Evolutionary conservation across 495 filamentous ascomycete genomes (phyloP).

Genomic region (Thozetella sp.): DNA sequence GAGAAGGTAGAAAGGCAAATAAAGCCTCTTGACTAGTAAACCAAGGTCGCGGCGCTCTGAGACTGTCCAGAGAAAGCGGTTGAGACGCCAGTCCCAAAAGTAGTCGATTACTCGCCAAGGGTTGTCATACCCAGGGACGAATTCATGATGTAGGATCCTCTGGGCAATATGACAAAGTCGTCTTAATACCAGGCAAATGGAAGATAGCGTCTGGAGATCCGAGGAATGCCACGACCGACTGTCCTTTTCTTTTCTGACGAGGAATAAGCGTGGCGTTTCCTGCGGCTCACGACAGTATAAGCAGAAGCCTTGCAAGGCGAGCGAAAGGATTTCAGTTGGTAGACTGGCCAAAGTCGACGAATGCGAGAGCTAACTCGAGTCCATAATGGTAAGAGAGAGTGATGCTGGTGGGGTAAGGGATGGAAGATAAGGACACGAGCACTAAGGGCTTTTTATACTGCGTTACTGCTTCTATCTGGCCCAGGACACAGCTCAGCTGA

Average conservation of each 20-base stretch:
- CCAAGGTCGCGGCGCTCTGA: too few relatives aligned
- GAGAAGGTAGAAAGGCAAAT: too few relatives aligned
- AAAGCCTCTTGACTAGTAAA: too few relatives aligned
- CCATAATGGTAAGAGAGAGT: too few relatives aligned
- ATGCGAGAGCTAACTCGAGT: too few relatives aligned
- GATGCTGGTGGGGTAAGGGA: too few relatives aligned
- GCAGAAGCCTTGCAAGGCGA: constrained; percentile 17
- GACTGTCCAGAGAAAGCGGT: constrained; percentile 11
- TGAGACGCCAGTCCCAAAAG: constrained; percentile 10
- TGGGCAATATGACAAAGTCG: constrained; percentile 12
- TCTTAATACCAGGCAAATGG: constrained; percentile 13
- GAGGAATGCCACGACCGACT: constrained; percentile 17
- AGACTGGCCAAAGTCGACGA: too few relatives aligned
- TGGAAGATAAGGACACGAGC: too few relatives aligned
- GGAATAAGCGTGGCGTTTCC: constrained; percentile 7
- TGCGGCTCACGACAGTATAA: constrained; percentile 12
- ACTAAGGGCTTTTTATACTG: too few relatives aligned
- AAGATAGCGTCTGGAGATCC: constrained; percentile 11
- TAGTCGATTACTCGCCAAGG: constrained; percentile 3
- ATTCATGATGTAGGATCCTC: constrained; percentile 15
- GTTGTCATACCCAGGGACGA: constrained; percentile 14
- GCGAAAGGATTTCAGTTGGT: constrained; percentile 14
- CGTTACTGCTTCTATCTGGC: too few relatives aligned
- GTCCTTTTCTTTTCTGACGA: constrained; percentile 3
- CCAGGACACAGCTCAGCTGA: too few relatives aligned